phyloP scores from a whole-genome alignment of 2,329 filamentous ascomycete genomes.

The Venturia effusa region DNA sequence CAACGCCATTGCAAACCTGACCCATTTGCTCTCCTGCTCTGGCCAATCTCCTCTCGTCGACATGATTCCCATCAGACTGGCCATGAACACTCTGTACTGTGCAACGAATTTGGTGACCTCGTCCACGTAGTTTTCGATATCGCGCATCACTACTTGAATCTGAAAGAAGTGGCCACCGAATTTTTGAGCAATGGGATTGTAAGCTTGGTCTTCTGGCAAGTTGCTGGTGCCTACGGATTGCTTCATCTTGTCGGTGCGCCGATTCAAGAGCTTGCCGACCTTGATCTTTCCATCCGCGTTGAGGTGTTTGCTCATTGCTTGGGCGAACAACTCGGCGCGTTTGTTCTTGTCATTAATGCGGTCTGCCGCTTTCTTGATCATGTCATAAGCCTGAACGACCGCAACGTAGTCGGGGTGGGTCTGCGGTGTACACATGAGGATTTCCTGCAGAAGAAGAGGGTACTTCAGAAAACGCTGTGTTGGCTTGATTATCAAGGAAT shows the following conservation, averaged over 20 bases:
- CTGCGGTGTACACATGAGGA: constrained; percentile 66
- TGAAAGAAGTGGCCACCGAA: constrained; percentile 90
- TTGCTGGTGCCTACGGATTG: constrained; percentile 55
- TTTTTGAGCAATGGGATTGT: constrained; percentile 69
- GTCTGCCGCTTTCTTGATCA: constrained; percentile 49
- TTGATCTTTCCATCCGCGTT: constrained; percentile 72
- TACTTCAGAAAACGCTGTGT: constrained; percentile 94
- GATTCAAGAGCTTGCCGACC: constrained; percentile 73
- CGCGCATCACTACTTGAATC: constrained; percentile 81
- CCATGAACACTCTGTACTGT: constrained; percentile 35
- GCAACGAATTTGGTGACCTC: constrained; percentile 70
- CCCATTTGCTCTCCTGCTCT: constrained; percentile 90
- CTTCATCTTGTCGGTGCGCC: constrained; percentile 76
- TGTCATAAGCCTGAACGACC: constrained; percentile 62
- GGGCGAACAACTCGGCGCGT: constrained; percentile 82
- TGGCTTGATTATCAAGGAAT: constrained; percentile 93
- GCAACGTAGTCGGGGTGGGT: constrained; percentile 73
- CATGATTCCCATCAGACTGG: constrained; percentile 13
- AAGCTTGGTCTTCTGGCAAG: constrained; percentile 65
- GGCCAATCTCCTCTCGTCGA: constrained; percentile 38
- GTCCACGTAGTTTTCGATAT: constrained; percentile 88
- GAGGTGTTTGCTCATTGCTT: constrained; percentile 85
- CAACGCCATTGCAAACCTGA: constrained; percentile 77
- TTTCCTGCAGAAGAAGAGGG: constrained; percentile 69
- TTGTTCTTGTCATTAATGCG: constrained; percentile 92